phyloP scores from a whole-genome alignment of 2,329 filamentous ascomycete genomes.

The Amesomyces nigricolor region DNA sequence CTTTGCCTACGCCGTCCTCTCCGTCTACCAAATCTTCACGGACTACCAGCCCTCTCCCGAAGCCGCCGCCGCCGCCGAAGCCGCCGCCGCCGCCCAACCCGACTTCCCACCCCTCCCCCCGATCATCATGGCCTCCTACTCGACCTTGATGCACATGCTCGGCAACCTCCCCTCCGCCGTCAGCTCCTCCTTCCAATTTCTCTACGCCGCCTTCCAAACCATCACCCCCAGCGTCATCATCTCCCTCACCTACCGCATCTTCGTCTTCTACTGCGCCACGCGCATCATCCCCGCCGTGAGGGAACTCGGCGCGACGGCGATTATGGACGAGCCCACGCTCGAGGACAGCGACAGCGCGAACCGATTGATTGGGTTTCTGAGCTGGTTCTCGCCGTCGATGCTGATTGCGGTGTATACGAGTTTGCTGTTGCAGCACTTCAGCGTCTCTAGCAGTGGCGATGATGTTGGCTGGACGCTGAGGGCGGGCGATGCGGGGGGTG shows the following conservation, averaged over 20 bases:
- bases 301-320: constrained; percentile 73
- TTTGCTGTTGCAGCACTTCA: constrained; percentile 90
- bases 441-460: constrained; percentile 59
- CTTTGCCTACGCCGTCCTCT: constrained; percentile 96
- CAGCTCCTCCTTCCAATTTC: constrained; percentile 76
- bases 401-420: constrained; percentile 96
- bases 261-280: constrained; percentile 92
- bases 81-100: constrained; percentile 54
- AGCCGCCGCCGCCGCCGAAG: constrained; percentile 49
- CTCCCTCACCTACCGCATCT: constrained; percentile 84
- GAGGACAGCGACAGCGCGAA: constrained; percentile 82
- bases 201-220: constrained; percentile 87
- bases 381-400: constrained; percentile 92
- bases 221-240: constrained; percentile 96
- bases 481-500: constrained; percentile 75
- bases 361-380: constrained; percentile 73
- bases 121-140: constrained; percentile 97
- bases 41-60: constrained; percentile 82
- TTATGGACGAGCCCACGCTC: constrained; percentile 78
- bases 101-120: constrained; percentile 95
- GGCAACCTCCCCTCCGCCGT: constrained; percentile 78
- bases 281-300: constrained; percentile 92
- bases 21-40: constrained; percentile 98
- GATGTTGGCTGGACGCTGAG: constrained; percentile 74
- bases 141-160: constrained; percentile 78